Conservation (phyloP, 768 basidiomycete species). For the Mycena belliarum region DNA sequence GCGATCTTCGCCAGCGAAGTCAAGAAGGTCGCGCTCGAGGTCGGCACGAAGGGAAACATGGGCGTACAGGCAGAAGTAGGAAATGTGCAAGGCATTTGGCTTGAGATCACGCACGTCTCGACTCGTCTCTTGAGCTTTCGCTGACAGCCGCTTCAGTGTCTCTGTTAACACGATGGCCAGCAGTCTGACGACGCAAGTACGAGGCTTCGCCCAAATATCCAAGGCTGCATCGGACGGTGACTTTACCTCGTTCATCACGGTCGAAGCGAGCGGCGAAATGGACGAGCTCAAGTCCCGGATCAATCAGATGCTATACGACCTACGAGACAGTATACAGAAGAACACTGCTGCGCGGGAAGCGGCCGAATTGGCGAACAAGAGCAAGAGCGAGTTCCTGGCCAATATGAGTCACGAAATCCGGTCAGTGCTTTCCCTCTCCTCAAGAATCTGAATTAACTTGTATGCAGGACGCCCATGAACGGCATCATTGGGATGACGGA, state of each 20-base stretch:
- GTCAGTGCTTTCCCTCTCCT: conserved; percentile 44
- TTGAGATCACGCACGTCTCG: conserved; percentile 87
- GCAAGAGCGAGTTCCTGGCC: conserved; percentile 97
- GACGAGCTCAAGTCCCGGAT: conserved; percentile 98
- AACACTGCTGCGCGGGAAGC: conserved; percentile 97
- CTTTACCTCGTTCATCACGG: conserved; percentile 98
- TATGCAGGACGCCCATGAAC: conserved; percentile 92
- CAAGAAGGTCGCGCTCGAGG: conserved; percentile 95
- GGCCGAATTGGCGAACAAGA: conserved; percentile 95
- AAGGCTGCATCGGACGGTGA: conserved; percentile 99
- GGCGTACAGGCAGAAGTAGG: conserved; percentile 98
- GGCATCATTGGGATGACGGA: conserved; percentile 99
- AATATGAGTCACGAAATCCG: conserved; percentile 98
- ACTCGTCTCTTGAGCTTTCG: not conserved
- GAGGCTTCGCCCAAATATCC: conserved; percentile 98
- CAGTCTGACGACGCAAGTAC: conserved; percentile 96
- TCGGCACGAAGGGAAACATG: conserved; percentile 97
- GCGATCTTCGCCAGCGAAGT: conserved; percentile 63
- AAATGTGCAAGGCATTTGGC: conserved; percentile 97
- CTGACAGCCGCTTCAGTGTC: conserved; percentile 47
- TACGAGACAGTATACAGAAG: conserved; percentile 96
- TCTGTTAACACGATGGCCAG: conserved; percentile 98
- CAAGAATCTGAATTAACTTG: not conserved
- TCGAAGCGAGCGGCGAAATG: conserved; percentile 98
- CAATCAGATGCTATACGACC: conserved; percentile 98